Evolutionary conservation across 1,139 yeast species (phyloP).

Genomic region (Waltiozyma sp.): DNA sequence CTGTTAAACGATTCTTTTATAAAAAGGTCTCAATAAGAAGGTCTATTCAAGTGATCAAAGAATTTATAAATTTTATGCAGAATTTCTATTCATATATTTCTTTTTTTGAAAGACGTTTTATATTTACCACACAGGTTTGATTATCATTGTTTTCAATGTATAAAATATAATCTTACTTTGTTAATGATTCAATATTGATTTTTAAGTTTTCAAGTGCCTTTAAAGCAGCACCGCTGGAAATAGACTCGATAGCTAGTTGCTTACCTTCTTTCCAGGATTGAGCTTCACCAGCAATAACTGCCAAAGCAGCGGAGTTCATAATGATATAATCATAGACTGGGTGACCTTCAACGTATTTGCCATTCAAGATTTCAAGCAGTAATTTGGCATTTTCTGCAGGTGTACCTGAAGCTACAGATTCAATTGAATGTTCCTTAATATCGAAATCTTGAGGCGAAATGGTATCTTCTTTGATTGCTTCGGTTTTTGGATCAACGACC

Average conservation of each 20-base stretch:
- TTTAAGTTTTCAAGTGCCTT: conserved; percentile 48
- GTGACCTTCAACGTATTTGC: conserved; percentile 33
- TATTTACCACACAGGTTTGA: no score
- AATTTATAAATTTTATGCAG: no score
- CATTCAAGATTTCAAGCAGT: conserved; percentile 44
- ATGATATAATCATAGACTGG: conserved; percentile 82
- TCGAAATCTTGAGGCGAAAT: conserved; percentile 68
- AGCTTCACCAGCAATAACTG: conserved; percentile 64
- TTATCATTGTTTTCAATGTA: no score
- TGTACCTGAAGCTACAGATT: conserved; percentile 69
- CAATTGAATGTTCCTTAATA: conserved; percentile 59
- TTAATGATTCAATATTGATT: conserved; percentile 12
- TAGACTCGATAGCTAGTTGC: conserved; percentile 55
- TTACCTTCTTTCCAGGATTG: conserved; percentile 70
- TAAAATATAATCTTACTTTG: background rate
- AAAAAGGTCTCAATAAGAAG: no score
- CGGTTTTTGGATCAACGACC: conserved; percentile 46
- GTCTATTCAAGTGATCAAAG: no score
- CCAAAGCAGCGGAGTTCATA: conserved; percentile 79
- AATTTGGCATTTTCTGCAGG: conserved; percentile 72
- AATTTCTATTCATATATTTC: no score
- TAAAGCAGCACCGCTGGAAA: conserved; percentile 56
- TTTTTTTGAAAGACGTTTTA: no score
- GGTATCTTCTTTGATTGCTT: conserved; percentile 26
- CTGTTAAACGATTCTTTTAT: no score